Conservation (phyloP, 108 stramenopile species). For the Skeletonema marinoi region DNA sequence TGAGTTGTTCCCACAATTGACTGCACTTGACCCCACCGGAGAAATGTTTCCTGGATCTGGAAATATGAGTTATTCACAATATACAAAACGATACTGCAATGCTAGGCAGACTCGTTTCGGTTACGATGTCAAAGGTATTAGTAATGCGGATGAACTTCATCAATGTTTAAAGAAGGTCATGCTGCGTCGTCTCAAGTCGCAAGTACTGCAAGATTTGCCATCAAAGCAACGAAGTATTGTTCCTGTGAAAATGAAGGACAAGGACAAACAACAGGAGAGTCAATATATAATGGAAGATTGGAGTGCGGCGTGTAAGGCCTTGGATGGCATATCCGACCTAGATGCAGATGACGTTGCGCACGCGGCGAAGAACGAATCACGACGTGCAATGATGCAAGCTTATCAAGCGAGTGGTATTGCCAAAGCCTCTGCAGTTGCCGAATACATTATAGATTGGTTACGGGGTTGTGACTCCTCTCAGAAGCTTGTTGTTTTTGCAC, state of each 20-base stretch:
- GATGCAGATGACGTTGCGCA: slow-evolving; percentile 55
- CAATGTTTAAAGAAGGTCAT: slow-evolving; percentile 69
- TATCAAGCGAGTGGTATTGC: slow-evolving; percentile 81
- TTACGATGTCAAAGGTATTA: slow-evolving; percentile 71
- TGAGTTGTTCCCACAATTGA: slow-evolving; percentile 87
- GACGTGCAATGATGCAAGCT: slow-evolving; percentile 79
- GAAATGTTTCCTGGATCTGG: slow-evolving; percentile 51
- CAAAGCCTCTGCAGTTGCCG: slow-evolving; percentile 71
- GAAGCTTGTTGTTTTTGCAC: slow-evolving; percentile 91
- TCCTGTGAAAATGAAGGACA: slow-evolving; percentile 49
- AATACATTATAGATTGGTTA: slow-evolving; percentile 79
- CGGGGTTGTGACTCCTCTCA: slow-evolving; percentile 58
- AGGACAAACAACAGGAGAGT: slow-evolving; percentile 42
- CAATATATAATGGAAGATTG: slow-evolving; percentile 46
- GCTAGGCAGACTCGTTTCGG: slow-evolving; percentile 68
- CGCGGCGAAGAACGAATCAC: slow-evolving; percentile 59
- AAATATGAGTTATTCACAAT: slow-evolving; percentile 56
- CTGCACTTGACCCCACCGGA: slow-evolving; percentile 61
- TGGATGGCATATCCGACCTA: slow-evolving; percentile 39
- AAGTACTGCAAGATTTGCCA: slow-evolving; percentile 87
- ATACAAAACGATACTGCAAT: slow-evolving; percentile 81
- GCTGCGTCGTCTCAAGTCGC: slow-evolving; percentile 85
- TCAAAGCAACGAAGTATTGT: slow-evolving; percentile 82
- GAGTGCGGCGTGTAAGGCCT: slow-evolving; percentile 42
- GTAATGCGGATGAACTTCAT: slow-evolving; percentile 83